Conservation (phyloP, 345 rosid genomes). For the Limnanthes douglasii region DNA sequence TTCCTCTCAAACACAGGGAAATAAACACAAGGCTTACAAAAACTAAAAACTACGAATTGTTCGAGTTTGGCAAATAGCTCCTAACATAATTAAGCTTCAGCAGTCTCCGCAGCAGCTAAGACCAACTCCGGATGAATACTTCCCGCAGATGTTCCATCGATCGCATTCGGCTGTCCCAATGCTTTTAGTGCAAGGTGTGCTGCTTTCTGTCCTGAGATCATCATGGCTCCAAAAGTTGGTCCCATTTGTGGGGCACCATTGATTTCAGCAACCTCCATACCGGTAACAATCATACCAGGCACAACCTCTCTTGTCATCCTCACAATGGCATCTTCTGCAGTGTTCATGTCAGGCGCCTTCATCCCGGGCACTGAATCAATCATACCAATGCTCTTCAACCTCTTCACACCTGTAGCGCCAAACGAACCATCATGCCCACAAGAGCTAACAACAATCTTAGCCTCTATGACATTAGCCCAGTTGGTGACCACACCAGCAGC, state of each 20-base stretch:
- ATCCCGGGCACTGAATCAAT: too few relatives aligned
- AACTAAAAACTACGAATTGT: too few relatives aligned
- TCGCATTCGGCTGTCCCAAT: constrained; percentile 27
- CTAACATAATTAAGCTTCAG: too few relatives aligned
- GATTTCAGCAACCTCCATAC: constrained; percentile 31
- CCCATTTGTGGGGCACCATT: constrained; percentile 26
- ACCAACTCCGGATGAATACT: constrained; percentile 18
- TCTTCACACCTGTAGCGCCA: constrained; percentile 23
- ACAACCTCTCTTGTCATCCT: too few relatives aligned
- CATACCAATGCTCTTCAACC: constrained; percentile 23
- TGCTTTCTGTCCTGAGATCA: constrained; percentile 54
- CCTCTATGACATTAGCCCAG: constrained; percentile 27
- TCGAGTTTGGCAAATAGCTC: too few relatives aligned
- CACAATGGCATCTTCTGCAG: too few relatives aligned
- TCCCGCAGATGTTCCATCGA: constrained; percentile 17
- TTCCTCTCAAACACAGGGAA: too few relatives aligned
- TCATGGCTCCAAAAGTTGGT: constrained; percentile 49
- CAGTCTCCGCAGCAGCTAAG: constrained; percentile 19
- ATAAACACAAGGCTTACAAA: too few relatives aligned
- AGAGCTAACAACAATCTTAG: constrained; percentile 27
- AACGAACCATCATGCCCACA: constrained; percentile 31
- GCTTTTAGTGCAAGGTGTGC: constrained; percentile 41
- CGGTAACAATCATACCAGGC: constrained; percentile 25
- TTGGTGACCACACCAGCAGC: constrained; percentile 22
- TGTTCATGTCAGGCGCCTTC: too few relatives aligned